A percentile compares a stretch with the other conserved stretches of the same genome.
phyloP scores from a whole-genome alignment of 352 stramenopile genomes.

The Pythium oligandrum region DNA sequence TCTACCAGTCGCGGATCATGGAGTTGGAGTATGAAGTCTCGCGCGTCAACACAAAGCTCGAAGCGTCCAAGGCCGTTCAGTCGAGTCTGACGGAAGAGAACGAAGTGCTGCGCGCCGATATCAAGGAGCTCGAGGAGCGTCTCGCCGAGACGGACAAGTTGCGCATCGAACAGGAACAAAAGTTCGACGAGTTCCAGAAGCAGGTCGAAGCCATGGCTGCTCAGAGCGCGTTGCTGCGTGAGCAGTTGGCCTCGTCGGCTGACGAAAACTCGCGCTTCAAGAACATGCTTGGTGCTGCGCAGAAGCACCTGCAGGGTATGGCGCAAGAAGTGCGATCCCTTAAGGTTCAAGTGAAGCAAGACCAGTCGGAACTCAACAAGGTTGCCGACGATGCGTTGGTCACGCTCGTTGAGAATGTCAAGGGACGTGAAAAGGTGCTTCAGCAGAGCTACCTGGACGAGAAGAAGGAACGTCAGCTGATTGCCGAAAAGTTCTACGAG shows the following conservation, averaged over 20 bases:
- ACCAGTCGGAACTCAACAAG: constrained; percentile 26
- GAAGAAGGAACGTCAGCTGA: constrained; percentile 67
- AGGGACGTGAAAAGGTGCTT: constrained; percentile 47
- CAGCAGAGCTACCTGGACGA: constrained; percentile 65
- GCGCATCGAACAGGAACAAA: too few relatives aligned
- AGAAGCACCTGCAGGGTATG: constrained; percentile 28
- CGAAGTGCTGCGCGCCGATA: constrained; percentile 39
- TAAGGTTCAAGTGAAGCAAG: constrained; percentile 30
- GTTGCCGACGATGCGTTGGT: constrained; percentile 39
- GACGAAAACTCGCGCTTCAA: constrained; percentile 44
- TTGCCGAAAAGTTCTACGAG: constrained; percentile 89
- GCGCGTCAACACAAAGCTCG: constrained; percentile 58
- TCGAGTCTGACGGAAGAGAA: constrained; percentile 73
- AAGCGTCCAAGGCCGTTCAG: constrained; percentile 46
- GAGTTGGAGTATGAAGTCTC: constrained; percentile 73
- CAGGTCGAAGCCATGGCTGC: constrained; percentile 38
- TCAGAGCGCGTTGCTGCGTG: constrained; percentile 25
- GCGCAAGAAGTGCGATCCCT: constrained; percentile 34
- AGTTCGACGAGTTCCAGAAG: constrained; percentile 11
- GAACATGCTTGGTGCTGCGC: constrained; percentile 22
- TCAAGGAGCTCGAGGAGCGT: constrained; percentile 43
- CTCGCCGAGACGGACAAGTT: constrained; percentile 46
- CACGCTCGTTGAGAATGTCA: constrained; percentile 34
- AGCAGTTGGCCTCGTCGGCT: constrained; percentile 40
- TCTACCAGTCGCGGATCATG: constrained; percentile 51